Evolutionary conservation across 805 yeast species (phyloP).

Genomic region (Teunomyces aglyptinius): DNA sequence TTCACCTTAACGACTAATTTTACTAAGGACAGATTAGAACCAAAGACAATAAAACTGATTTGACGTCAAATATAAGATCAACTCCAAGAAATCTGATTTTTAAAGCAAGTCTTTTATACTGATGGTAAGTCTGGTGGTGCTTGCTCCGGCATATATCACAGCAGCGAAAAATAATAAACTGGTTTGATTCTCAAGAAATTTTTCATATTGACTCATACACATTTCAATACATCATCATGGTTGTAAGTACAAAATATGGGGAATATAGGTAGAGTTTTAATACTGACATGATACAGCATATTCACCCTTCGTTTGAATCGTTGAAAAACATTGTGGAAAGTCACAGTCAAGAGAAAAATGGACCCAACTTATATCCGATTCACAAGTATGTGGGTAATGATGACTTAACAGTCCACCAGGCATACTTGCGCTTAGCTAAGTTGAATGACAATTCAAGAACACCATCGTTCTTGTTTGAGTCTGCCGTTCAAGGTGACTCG

Average conservation of each 20-base stretch:
- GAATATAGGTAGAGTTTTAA: neutral
- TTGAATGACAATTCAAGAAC: constrained; percentile 52
- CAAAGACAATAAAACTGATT: too few relatives aligned
- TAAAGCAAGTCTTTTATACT: too few relatives aligned
- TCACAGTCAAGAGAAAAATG: constrained; percentile 11
- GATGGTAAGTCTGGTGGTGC: neutral
- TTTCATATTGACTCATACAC: constrained; percentile 5
- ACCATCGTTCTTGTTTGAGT: constrained; percentile 81
- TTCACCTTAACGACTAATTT: too few relatives aligned
- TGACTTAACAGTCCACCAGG: constrained; percentile 83
- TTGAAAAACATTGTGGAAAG: constrained; percentile 24
- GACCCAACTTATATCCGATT: constrained; percentile 77
- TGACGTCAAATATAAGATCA: too few relatives aligned
- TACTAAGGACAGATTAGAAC: too few relatives aligned
- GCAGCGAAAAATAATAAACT: neutral
- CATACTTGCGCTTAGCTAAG: constrained; percentile 78
- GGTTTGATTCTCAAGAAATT: neutral
- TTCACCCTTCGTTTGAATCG: constrained; percentile 38
- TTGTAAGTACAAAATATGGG: constrained; percentile 20
- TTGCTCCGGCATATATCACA: neutral
- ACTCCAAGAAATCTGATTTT: too few relatives aligned
- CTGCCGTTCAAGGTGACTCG: constrained; percentile 85
- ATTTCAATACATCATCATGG: constrained; percentile 12
- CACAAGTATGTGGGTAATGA: constrained; percentile 72
- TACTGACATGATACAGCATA: constrained; percentile 17